These are phyloP conservation scores for Agarophyton chilense DNA, from an alignment of 23 red algal genomes.

Conservation along the genomic window DNA sequence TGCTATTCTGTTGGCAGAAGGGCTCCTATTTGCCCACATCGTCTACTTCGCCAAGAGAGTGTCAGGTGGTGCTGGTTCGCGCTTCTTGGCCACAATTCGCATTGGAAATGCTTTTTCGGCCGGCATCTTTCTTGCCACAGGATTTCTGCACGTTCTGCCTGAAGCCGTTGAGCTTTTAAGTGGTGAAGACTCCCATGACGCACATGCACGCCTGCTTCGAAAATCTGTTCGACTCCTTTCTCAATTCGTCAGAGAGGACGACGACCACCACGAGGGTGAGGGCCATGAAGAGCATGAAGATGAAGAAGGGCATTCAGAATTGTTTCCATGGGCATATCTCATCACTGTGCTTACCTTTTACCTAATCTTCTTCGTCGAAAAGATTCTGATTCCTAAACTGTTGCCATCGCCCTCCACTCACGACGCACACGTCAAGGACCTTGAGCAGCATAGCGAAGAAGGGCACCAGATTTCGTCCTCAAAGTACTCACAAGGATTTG, in stretches of 20 bases:
- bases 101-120: constrained; percentile 52
- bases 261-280: background rate
- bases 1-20: constrained; percentile 45
- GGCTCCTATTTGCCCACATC: constrained; percentile 32
- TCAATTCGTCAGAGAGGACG: background rate
- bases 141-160: constrained; percentile 54
- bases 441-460: background rate
- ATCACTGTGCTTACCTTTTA: constrained; percentile 6
- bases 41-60: constrained; percentile 33
- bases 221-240: background rate
- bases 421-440: background rate
- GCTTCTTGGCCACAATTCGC: background rate
- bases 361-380: constrained; percentile 25
- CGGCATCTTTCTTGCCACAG: constrained; percentile 59
- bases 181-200: constrained; percentile 4
- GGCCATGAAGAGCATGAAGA: constrained; percentile 25
- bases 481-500: background rate
- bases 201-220: background rate
- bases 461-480: background rate
- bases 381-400: constrained; percentile 32
- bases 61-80: background rate
- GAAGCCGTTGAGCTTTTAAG: constrained; percentile 21
- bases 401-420: background rate
- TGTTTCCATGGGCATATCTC: constrained; percentile 20
- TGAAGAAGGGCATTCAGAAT: background rate